These are phyloP conservation scores for Melanomma pulvis-pyrius DNA, from an alignment of 495 filamentous ascomycete species.

Conservation along the genomic window DNA sequence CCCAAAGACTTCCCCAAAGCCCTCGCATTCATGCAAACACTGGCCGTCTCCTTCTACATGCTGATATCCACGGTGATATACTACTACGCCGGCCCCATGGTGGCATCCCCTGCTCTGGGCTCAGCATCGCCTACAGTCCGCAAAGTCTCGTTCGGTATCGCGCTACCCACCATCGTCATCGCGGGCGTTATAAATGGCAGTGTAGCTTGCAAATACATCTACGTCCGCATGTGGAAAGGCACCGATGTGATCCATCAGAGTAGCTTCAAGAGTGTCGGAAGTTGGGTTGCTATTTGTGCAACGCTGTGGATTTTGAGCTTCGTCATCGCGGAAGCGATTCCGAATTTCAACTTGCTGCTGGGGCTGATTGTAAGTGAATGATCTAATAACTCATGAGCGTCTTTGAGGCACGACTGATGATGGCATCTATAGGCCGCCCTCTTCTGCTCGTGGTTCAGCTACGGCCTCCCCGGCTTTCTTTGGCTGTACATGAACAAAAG, in stretches of 20 bases:
- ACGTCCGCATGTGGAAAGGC: conserved; percentile 25
- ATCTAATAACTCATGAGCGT: not conserved
- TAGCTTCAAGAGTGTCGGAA: conserved; percentile 26
- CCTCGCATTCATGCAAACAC: conserved; percentile 63
- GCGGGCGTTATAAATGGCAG: conserved; percentile 73
- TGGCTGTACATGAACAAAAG: conserved; percentile 34
- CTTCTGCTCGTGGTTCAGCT: conserved; percentile 37
- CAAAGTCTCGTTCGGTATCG: conserved; percentile 78
- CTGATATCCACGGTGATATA: conserved; percentile 71
- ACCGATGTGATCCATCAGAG: conserved; percentile 27
- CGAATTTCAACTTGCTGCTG: conserved; percentile 41
- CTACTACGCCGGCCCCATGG: conserved; percentile 68
- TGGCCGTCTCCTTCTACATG: conserved; percentile 70
- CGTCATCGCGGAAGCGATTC: conserved; percentile 43
- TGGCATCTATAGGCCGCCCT: conserved; percentile 10
- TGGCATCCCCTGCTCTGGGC: conserved; percentile 69
- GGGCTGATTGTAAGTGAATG: conserved; percentile 36
- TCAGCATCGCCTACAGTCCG: conserved; percentile 62
- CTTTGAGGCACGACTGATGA: not conserved
- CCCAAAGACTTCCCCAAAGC: conserved; percentile 58
- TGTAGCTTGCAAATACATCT: conserved; percentile 41
- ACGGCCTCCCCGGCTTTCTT: conserved; percentile 21
- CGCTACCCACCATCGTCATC: conserved; percentile 72
- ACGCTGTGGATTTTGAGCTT: conserved; percentile 37
- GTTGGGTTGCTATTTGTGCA: conserved; percentile 40